These are phyloP conservation scores for Sporothrix luriei DNA, from an alignment of 2,329 filamentous ascomycete genomes.

Conservation along the genomic window DNA sequence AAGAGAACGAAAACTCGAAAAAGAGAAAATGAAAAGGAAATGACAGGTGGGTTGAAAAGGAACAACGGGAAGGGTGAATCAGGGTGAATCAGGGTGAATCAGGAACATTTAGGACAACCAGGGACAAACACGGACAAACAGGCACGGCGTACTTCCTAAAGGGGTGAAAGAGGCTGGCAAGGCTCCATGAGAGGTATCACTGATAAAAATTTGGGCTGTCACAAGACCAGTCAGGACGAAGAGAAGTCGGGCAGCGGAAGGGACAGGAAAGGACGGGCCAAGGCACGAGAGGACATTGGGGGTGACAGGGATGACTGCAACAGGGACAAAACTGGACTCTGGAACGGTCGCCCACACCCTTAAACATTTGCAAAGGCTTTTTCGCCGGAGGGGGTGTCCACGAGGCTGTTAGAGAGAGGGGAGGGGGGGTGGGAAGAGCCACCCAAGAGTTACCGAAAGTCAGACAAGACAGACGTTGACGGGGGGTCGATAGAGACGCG, in stretches of 20 bases:
- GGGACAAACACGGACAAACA: constrained; percentile 13
- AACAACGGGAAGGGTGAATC: not conserved
- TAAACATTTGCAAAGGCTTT: too few relatives aligned
- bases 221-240: constrained; percentile 27
- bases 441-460: too few relatives aligned
- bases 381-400: not conserved
- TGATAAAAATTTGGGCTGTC: constrained; percentile 15
- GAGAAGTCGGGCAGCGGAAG: constrained; percentile 24
- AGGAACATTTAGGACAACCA: not conserved
- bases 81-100: not conserved
- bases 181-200: not conserved
- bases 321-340: constrained; percentile 6
- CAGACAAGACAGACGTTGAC: too few relatives aligned
- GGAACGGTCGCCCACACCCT: not conserved
- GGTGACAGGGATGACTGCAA: not conserved
- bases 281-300: not conserved
- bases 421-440: not conserved
- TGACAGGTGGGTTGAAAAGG: not conserved
- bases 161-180: not conserved
- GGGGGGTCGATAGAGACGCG: not conserved
- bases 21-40: constrained; percentile 5
- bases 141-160: constrained; percentile 17
- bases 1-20: not conserved
- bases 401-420: constrained; percentile 1
- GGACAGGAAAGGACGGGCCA: constrained; percentile 6